Percentiles rank a stretch among this genome's conserved stretches.
Conservation (phyloP, 2,329 filamentous ascomycete genomes). For the Diaporthe sp. region DNA sequence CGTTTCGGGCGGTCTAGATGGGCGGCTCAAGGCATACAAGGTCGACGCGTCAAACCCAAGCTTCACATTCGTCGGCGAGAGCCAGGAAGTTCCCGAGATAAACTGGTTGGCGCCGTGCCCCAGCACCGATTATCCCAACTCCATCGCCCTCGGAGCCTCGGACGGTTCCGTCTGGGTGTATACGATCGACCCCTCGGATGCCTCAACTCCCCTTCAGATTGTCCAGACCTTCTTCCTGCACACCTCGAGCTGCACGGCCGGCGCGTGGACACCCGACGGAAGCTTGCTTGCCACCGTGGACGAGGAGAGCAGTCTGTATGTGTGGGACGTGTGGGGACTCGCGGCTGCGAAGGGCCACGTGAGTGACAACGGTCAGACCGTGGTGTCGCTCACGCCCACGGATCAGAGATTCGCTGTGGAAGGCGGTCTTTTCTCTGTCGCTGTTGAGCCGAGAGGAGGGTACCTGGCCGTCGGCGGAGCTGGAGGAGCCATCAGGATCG, state of each 20-base stretch:
- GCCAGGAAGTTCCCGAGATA: constrained; percentile 93
- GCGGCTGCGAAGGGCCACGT: constrained; percentile 72
- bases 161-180: constrained; percentile 98
- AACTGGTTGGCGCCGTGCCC: constrained; percentile 91
- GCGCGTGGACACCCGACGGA: constrained; percentile 91
- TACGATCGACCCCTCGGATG: constrained; percentile 78
- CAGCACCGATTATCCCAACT: constrained; percentile 78
- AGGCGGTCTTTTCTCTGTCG: constrained; percentile 90
- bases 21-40: constrained; percentile 81
- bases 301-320: constrained; percentile 90
- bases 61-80: constrained; percentile 79
- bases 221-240: constrained; percentile 94
- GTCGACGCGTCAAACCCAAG: constrained; percentile 59
- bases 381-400: constrained; percentile 81
- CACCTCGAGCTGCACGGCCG: constrained; percentile 87
- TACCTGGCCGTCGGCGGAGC: constrained; percentile 91
- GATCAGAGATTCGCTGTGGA: constrained; percentile 95
- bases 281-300: constrained; percentile 88
- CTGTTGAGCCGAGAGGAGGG: constrained; percentile 82
- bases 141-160: constrained; percentile 87
- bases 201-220: constrained; percentile 77
- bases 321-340: constrained; percentile 91
- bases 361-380: constrained; percentile 70
- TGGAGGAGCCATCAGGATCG: constrained; percentile 85
- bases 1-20: constrained; percentile 90